Base-by-base conservation (phyloP, 139 green algal species). In the Monoraphidium neglectum region DNA sequence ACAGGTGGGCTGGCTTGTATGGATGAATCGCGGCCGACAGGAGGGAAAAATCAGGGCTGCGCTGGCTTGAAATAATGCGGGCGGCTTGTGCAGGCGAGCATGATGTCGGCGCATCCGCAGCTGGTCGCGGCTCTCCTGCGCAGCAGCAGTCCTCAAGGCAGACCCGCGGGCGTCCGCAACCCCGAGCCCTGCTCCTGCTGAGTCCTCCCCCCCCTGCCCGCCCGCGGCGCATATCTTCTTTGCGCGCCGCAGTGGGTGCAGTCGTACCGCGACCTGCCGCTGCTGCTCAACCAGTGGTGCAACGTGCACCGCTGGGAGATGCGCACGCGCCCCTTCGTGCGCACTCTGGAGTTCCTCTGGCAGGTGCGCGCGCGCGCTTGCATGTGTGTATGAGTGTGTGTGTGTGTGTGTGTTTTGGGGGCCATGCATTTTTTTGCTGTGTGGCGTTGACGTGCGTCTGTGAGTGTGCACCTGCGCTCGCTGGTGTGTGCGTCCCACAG, bases 261-360 rank as follows among this genome's bases (percentile, higher is more conserved):
- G 77, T 88, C 68, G 74, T 96, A 98, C 86, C 87, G 97, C 5
- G 97, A 99, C 87, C 90, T 99, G 77, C 97, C 97, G 12, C 76
- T 99, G 67, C 90, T 94, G 53, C 70, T 99, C 60, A 99, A 99
- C 83, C 95, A 99, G 87, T 99, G 97, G 97, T 93, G 89, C 74
- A 99, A 99, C 76, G 97, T 99, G 70, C 93, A 97, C 83, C 88
- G 97, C 65, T 99, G 97, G 96, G 95, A 99, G 89, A 97, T 99
- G 97, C 85, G 96, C 69, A 99, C 97, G 3, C 85, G 94, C 51
- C 97, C 97, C 23, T 99, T 99, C 86, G 86, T 99, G 59, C 89
- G 97, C 64, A 99, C 97, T 40, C 82, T 97, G 35, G 97, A 99
- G 91, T 99, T 99, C 81, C 83, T 99, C 26, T 99, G 95, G 95